Percentiles rank a stretch among this genome's conserved stretches.
Evolutionary conservation across 371 early-diverging fungal species (phyloP).

Genomic region (Zancudomyces culisetae): DNA sequence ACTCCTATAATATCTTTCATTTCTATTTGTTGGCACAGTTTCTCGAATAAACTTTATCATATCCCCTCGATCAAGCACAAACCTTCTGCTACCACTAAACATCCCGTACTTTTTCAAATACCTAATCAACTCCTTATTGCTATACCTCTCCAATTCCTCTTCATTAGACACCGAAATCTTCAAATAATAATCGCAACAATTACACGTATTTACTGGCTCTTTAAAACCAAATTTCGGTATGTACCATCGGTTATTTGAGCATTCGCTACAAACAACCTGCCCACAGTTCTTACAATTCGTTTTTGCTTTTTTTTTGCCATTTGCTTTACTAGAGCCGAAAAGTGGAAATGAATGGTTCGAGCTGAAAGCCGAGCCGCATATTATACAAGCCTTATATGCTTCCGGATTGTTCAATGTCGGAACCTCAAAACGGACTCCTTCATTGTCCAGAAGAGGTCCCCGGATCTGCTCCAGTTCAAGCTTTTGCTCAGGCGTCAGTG

Average conservation of each 20-base stretch:
- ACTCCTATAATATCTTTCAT: constrained; percentile 11
- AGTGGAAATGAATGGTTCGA: no score
- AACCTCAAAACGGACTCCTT: not conserved
- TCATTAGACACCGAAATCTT: constrained; percentile 10
- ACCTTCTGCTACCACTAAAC: constrained; percentile 9
- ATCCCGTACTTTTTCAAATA: constrained; percentile 15
- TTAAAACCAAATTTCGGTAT: constrained; percentile 20
- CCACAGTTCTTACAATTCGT: constrained; percentile 2
- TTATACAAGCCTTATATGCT: not conserved
- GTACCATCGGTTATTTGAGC: constrained; percentile 12
- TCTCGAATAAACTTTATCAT: constrained; percentile 10
- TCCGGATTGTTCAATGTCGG: not conserved
- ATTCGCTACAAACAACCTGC: constrained; percentile 18
- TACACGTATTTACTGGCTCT: constrained; percentile 10
- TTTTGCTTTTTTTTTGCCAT: no score
- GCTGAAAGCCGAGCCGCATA: not conserved
- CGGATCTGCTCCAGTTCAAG: no score
- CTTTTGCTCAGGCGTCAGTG: no score
- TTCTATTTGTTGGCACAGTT: constrained; percentile 14
- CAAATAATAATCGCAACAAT: constrained; percentile 14
- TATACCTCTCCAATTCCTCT: constrained; percentile 5
- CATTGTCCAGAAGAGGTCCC: not conserved
- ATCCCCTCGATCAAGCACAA: constrained; percentile 15
- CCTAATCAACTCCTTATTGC: constrained; percentile 14
- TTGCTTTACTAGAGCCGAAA: no score